Evolutionary conservation across 805 yeast species (phyloP).

Genomic region (Ascoidea asiatica): DNA sequence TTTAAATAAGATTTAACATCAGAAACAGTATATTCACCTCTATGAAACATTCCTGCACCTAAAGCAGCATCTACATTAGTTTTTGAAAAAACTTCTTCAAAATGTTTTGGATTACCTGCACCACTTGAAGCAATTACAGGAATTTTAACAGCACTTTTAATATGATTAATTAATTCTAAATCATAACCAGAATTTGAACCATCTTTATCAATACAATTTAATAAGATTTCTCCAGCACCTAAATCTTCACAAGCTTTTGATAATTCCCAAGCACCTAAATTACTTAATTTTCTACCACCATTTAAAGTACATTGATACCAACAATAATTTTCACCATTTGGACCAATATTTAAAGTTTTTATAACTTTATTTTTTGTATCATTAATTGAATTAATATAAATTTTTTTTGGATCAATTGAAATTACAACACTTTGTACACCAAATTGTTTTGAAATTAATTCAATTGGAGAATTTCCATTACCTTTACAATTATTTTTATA

Average conservation of each 20-base stretch:
- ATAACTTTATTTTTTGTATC: conserved; percentile 52
- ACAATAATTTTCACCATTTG: conserved; percentile 78
- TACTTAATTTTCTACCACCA: conserved; percentile 82
- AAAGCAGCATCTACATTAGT: conserved; percentile 91
- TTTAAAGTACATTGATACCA: conserved; percentile 94
- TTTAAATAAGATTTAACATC: conserved; percentile 65
- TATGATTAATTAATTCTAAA: conserved; percentile 66
- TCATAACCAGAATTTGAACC: conserved; percentile 95
- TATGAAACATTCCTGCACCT: conserved; percentile 98
- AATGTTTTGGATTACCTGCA: conserved; percentile 89
- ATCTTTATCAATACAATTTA: conserved; percentile 94
- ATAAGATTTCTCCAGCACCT: conserved; percentile 92
- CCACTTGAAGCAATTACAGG: conserved; percentile 98
- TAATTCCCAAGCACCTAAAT: conserved; percentile 82
- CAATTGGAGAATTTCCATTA: conserved; percentile 79
- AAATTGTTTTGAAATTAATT: conserved; percentile 80
- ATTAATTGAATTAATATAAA: conserved; percentile 50
- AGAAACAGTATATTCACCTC: conserved; percentile 81
- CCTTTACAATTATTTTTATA: conserved; percentile 43
- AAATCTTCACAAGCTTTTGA: conserved; percentile 79
- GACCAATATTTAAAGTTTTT: conserved; percentile 56
- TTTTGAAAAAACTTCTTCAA: conserved; percentile 70
- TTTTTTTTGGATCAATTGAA: conserved; percentile 94
- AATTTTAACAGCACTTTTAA: conserved; percentile 61
- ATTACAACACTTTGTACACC: conserved; percentile 97